A percentile compares a stretch with the other conserved stretches of the same genome.
Conservation (phyloP, 768 basidiomycete genomes). For the Strobilomyces echinocephalus region DNA sequence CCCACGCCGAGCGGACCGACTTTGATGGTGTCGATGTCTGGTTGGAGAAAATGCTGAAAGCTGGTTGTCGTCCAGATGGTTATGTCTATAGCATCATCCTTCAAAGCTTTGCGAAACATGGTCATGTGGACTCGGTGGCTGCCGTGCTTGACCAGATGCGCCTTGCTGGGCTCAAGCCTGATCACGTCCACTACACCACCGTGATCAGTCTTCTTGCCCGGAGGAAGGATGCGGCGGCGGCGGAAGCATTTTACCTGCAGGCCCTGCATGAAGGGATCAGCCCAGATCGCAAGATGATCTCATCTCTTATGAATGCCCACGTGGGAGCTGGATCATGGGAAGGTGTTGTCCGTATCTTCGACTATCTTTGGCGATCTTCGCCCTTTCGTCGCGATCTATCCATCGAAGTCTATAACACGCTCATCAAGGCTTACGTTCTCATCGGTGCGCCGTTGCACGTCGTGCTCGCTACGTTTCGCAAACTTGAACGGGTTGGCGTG, state of each 20-base stretch:
- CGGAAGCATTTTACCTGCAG: conserved; percentile 61
- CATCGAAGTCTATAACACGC: conserved; percentile 66
- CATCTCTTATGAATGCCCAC: conserved; percentile 76
- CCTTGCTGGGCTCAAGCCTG: conserved; percentile 41
- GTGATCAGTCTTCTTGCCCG: conserved; percentile 64
- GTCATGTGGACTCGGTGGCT: conserved; percentile 50
- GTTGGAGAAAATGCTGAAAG: conserved; percentile 48
- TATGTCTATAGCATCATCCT: conserved; percentile 60
- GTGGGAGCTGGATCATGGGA: conserved; percentile 77
- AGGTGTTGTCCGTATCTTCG: conserved; percentile 66
- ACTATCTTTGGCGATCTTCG: conserved; percentile 44
- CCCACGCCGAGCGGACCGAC: conserved; percentile 46
- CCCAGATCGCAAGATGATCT: conserved; percentile 63
- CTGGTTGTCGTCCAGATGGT: conserved; percentile 49
- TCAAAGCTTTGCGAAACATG: conserved; percentile 47
- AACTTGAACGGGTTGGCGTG: conserved; percentile 44
- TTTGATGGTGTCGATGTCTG: conserved; percentile 47
- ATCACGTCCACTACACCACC: conserved; percentile 55
- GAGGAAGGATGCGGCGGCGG: conserved; percentile 56
- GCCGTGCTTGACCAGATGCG: conserved; percentile 61
- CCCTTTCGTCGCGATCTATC: conserved; percentile 39
- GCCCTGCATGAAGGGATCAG: conserved; percentile 57
- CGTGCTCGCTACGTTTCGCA: conserved; percentile 59
- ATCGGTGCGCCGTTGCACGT: conserved; percentile 71
- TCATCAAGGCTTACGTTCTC: conserved; percentile 80